These are phyloP conservation scores for Spencermartinsiella ligniputridi DNA, from an alignment of 1,139 yeast genomes.

Conservation along the genomic window DNA sequence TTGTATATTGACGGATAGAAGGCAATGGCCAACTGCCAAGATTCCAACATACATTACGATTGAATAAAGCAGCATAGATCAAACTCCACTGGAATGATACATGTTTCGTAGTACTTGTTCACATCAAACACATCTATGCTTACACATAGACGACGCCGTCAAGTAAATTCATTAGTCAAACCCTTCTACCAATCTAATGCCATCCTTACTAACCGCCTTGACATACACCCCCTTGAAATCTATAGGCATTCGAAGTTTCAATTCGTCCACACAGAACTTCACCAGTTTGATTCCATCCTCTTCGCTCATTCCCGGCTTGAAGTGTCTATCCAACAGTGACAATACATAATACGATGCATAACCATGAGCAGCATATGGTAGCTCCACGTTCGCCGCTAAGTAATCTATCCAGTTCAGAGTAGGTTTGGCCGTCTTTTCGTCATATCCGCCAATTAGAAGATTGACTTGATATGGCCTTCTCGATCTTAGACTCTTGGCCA, in stretches of 20 bases:
- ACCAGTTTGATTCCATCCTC: slow-evolving; percentile 79
- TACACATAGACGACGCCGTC: too few species aligned
- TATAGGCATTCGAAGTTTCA: slow-evolving; percentile 85
- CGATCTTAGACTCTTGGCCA: slow-evolving; percentile 84
- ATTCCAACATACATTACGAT: too few species aligned
- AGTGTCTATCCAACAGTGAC: slow-evolving; percentile 87
- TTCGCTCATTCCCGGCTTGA: slow-evolving; percentile 67
- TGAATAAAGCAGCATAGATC: too few species aligned
- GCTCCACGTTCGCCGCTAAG: slow-evolving; percentile 82
- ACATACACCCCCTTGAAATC: slow-evolving; percentile 88
- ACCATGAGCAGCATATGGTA: slow-evolving; percentile 97
- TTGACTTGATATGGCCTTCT: slow-evolving; percentile 89
- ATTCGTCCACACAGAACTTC: slow-evolving; percentile 69
- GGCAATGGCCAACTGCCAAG: too few species aligned
- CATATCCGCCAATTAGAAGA: slow-evolving; percentile 81
- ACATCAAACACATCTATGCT: too few species aligned
- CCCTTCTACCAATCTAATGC: slow-evolving; percentile 44
- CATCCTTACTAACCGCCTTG: slow-evolving; percentile 64
- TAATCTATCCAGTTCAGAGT: slow-evolving; percentile 88
- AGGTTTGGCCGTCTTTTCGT: slow-evolving; percentile 57
- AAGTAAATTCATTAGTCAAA: slow-evolving; percentile 4
- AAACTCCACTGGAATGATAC: too few species aligned
- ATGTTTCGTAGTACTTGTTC: too few species aligned
- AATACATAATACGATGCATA: slow-evolving; percentile 93
- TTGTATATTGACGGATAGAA: too few species aligned